Base-by-base conservation (phyloP, 2,329 filamentous ascomycete genomes). In the Colletotrichum simmondsii region DNA sequence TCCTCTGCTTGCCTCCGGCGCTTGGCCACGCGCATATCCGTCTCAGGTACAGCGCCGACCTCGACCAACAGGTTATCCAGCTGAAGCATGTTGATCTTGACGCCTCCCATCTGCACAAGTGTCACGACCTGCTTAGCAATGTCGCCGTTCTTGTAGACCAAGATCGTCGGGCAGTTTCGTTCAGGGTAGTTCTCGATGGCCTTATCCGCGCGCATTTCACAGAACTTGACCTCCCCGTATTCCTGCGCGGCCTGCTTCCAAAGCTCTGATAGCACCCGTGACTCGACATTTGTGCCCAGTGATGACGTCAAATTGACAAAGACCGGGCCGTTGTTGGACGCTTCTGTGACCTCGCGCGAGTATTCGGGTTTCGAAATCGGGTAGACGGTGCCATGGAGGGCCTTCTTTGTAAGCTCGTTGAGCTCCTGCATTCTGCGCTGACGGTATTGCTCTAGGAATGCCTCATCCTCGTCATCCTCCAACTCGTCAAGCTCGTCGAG, bases 101-200 rank as follows among this genome's bases (percentile, higher is more conserved):
- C 88, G 4, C 97, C 97, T 11, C 91, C 91, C 58, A 98, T 83
- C 65, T 94, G 94, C 78, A 90, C 89, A 75, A 99, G 84, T 4
- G 96, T 98, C n/a, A 99, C 93, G 64, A 98, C 85, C 83, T 99
- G 97, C 85, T 92, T 94, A 80, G 92, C 92, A 76, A 99, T 98
- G 80, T 99, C 94, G 22, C 95, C 95, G 78, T 98, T 95, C 80
- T 92, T 93, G 84, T 99, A 99, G 0, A 98, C 90, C 75, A 99
- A 81, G 46, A 99, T 95, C 0, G 97, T 99, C 2, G 97, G 97
- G 71, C 95, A 98, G 81, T 99, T 99, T 70, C 90, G 89, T 78
- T 98, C 97, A 2, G 97, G 97, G 82, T 99, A 99, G 53, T 95
- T 95, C 81, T 98, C 97, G 77, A 99, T 98, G 71, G 97, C 98